Evolutionary conservation across 2,329 filamentous ascomycete species (phyloP), one percentile per base, ranked within the genome.

Genomic region (Scedosporium apiospermum): DNA sequence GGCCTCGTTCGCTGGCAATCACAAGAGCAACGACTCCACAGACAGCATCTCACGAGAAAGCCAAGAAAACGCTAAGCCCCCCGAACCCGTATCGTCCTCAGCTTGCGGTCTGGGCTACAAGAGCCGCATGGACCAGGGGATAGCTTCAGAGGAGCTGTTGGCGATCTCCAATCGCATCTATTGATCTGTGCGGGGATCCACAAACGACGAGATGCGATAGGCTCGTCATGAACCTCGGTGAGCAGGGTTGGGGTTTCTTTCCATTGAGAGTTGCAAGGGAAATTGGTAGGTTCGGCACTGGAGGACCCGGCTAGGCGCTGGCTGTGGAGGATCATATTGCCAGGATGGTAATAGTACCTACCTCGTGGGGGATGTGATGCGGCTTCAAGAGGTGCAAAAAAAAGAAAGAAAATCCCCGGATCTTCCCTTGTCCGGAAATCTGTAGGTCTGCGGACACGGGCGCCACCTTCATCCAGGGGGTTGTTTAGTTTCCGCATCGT

Each of bases 181-280:
- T 6, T 16, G 55, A 58, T 38, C 55, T 41, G 55, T 58, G 21
- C 34, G 26, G 27, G 26, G 34, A 38, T 58, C 21, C 27, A 21
- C 14, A 18, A 23, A 58, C 16, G 34, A 34, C 26, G 55, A 58
- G 55, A 58, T 58, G 55, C 55, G 55, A 58, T 58, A 58, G 55
- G 55, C 55, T 58, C 55, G 23, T 58, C 55, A 58, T 41, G 51
- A 55, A 38, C 10, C 12, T 23, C 12, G 51, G 16, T 4, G 51
- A 10, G 7, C 51, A 27, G 23, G 51, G 51, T 55, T 55, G 23
- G 7, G 18, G 18, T 23, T 18, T 23, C 51, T 16, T 55, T 23
- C 51, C 16, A 18, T 21, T n/a, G 18, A 16, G 16, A 46, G 1
- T 23, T 12, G 14, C 44, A 46, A 21, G 44, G 14, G 16, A 49